phyloP scores from a whole-genome alignment of 2,329 filamentous ascomycete species.

The Curvularia lunata region DNA sequence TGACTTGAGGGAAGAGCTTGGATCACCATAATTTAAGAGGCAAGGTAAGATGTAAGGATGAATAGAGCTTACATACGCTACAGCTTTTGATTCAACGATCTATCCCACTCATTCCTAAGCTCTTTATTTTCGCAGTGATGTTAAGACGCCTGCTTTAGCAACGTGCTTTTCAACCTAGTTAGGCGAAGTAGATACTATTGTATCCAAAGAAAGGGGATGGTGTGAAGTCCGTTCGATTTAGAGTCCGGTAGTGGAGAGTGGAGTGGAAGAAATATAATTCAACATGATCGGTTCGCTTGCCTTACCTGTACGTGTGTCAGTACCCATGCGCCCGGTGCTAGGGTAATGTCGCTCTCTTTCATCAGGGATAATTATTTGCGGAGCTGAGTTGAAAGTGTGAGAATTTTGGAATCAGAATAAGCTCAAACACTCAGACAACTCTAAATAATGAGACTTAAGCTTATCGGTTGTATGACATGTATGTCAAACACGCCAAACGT shows the following conservation, averaged over 20 bases:
- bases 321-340: neutral
- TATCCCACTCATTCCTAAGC: too few species aligned
- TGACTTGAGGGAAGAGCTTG: too few species aligned
- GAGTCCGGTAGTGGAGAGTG: neutral
- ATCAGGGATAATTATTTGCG: neutral
- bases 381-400: neutral
- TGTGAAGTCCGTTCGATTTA: neutral
- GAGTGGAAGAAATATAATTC: neutral
- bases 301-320: neutral
- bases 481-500: neutral
- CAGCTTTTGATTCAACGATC: too few species aligned
- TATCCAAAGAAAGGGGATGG: neutral
- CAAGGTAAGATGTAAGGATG: too few species aligned
- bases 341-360: neutral
- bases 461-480: neutral
- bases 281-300: neutral
- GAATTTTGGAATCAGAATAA: neutral
- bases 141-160: too few species aligned
- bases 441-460: neutral
- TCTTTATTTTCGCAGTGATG: too few species aligned
- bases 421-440: neutral
- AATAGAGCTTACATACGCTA: too few species aligned
- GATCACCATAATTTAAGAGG: too few species aligned
- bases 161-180: neutral
- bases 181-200: neutral